Percentiles rank a stretch among this genome's conserved stretches.
phyloP scores from a whole-genome alignment of 2,329 filamentous ascomycete species.

The Apiospora phragmitis region DNA sequence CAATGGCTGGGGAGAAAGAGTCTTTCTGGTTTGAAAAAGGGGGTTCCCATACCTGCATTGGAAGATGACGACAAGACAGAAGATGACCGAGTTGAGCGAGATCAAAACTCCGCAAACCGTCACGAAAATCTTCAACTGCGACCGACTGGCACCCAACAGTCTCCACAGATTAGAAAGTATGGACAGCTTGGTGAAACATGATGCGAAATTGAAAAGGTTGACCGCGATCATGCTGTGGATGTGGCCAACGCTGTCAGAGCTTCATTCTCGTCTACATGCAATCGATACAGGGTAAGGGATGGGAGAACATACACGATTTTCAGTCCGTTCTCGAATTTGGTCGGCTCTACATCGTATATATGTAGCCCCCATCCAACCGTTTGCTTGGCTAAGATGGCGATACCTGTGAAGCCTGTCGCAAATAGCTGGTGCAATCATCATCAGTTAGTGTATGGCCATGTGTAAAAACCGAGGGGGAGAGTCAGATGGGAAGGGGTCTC shows the following conservation, averaged over 20 bases:
- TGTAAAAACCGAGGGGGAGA: background rate
- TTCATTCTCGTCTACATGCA: background rate
- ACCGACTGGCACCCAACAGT: constrained; percentile 27
- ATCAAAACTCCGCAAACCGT: constrained; percentile 25
- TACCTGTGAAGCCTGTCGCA: constrained; percentile 26
- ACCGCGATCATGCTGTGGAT: constrained; percentile 27
- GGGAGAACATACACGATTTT: constrained; percentile 22
- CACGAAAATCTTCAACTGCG: constrained; percentile 27
- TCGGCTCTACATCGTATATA: constrained; percentile 26
- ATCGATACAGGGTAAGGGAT: background rate
- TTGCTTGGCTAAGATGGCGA: constrained; percentile 24
- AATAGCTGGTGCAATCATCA: constrained; percentile 17
- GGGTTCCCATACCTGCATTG: constrained; percentile 30
- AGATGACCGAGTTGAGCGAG: constrained; percentile 26
- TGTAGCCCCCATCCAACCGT: constrained; percentile 29
- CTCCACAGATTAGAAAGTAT: constrained; percentile 35
- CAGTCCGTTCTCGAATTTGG: constrained; percentile 18
- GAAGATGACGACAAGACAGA: constrained; percentile 33
- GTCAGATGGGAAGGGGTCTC: background rate
- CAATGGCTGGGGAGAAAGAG: constrained; percentile 19
- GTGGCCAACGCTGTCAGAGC: background rate
- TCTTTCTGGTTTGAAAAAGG: constrained; percentile 16
- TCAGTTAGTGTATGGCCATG: too few relatives aligned
- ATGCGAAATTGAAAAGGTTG: constrained; percentile 32
- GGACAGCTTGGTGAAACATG: constrained; percentile 37